Evolutionary conservation across 345 rosid species (phyloP), one percentile per base, ranked within the genome.

Genomic region (Pelargonium nanum): DNA sequence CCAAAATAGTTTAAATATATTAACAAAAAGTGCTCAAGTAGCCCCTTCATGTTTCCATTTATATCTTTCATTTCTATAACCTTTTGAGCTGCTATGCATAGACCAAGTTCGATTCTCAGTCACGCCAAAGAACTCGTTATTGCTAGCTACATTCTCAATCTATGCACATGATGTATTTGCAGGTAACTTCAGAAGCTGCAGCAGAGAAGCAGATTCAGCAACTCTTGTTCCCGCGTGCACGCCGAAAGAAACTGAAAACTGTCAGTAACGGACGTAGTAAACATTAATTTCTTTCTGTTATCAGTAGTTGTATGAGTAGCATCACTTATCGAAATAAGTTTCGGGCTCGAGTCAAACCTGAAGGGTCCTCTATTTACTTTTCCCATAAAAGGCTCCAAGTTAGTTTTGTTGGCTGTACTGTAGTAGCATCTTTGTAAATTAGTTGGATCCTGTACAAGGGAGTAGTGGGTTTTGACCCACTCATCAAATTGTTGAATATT

Each of bases 191-290:
- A 5, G 89, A 82, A 66, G 61, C 69, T 59, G 86, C 86, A 56
- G 98, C 98, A 24, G 95, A 85, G 69, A 92, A 85, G 77, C 93
- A 89, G 80, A 87, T 89, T 60, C 87, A 74, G 53, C 91, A 82
- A 68, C 78, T 92, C n/a, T 32, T 87, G 50, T 85, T 89, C 78
- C 96, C 95, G 0, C 77, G 89, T 24, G 78, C 98, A 24, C 86
- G 78, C 48, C 66, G 97, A 56, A 92, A 91, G 85, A 92, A 87
- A 70, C 32, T 85, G n/a, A 76, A 72, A 68, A 70, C 74, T 57
- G 78, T 74, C 20, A 75, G 70, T 2, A 80, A 86, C 56, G 67
- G 74, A 34, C 45, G 6, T 1, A 9, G 45, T 5, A 1, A 34
- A 34, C 45, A 9, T 34, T 34, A 15, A 34, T 34, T n/a, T 15